Percentiles rank a stretch among this genome's conserved stretches.
Evolutionary conservation across 768 basidiomycete species (phyloP).

Genomic region (Lentinula lateritia): DNA sequence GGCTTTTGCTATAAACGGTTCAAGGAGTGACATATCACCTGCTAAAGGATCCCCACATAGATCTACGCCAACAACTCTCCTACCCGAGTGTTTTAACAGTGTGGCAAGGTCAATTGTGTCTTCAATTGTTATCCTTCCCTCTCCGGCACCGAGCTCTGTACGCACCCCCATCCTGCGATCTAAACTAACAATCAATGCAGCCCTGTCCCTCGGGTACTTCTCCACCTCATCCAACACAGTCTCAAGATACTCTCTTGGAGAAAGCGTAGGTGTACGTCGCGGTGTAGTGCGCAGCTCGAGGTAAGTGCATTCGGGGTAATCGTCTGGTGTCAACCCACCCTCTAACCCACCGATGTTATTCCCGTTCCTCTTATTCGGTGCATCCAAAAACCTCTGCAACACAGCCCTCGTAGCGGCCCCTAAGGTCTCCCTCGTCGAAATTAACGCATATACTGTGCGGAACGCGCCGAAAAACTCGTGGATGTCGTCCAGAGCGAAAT

Average conservation of each 20-base stretch:
- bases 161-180: conserved; percentile 58
- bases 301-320: conserved; percentile 54
- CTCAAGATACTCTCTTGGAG: conserved; percentile 52
- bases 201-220: conserved; percentile 41
- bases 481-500: conserved; percentile 47
- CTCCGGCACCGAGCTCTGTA: not conserved
- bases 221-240: conserved; percentile 64
- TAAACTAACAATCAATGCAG: conserved; percentile 67
- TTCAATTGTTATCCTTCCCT: conserved; percentile 26
- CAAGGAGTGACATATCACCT: conserved; percentile 51
- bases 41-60: conserved; percentile 71
- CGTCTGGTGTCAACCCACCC: not conserved
- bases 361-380: too few relatives aligned
- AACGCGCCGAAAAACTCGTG: conserved; percentile 72
- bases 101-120: conserved; percentile 59
- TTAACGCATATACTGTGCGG: conserved; percentile 74
- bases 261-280: conserved; percentile 52
- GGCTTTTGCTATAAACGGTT: conserved; percentile 45
- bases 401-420: conserved; percentile 58
- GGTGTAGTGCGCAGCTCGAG: conserved; percentile 86
- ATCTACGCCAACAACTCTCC: conserved; percentile 72
- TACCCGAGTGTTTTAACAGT: conserved; percentile 46
- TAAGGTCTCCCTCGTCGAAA: conserved; percentile 53
- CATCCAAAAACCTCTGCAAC: conserved; percentile 54
- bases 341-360: too few relatives aligned